Base-by-base conservation (phyloP, 768 basidiomycete species). In the Kwoniella dejecticola region DNA sequence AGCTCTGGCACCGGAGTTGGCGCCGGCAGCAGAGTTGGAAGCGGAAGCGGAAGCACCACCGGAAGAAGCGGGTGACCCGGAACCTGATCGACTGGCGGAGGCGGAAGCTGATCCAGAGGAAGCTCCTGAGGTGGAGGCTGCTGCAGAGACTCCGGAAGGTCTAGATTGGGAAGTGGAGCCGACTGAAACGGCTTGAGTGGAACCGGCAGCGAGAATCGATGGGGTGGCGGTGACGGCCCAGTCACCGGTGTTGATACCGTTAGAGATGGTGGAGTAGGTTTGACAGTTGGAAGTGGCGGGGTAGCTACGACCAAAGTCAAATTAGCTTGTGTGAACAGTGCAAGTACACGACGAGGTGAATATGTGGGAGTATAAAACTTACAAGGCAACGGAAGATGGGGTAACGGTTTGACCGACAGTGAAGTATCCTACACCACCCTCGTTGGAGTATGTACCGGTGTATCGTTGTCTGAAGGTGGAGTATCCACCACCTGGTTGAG, bases 101-200 rank as follows among this genome's bases (percentile, higher is more conserved):
- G 59, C 59, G 33, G 63, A 47, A n/a, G 36, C 50, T 27, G 54
- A 41, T 24, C 71, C 56, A 36, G 74, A 82, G 62, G 86, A 84
- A 10, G 83, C 83, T 41, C 41, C 45, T 10, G 56, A 57, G 15
- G 19, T 46, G 21, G 81, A 81, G 80, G 89, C 91, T 10, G 52
- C 50, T 26, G 60, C 30, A 12, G 67, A 66, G 30, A 46, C 59
- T 24, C 55, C 56, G 38, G 53, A 42, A 27, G 61, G 48, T 57
- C 47, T 45, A 13, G 54, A 29, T 50, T 49, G 46, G 10, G 66
- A 65, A 27, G 67, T 71, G 12, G 70, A 52, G 7, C 59, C 59
- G 46, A 66, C 67, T 24, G 62, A 41, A 19, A 46, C 65, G 23
- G 67, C 53, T 26, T 52, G 52, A 31, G 68, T 68, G 29, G 50